Percentiles rank a stretch among this genome's conserved stretches.
Conservation (phyloP, 805 yeast genomes). For the Teunomyces lycoperdinae region DNA sequence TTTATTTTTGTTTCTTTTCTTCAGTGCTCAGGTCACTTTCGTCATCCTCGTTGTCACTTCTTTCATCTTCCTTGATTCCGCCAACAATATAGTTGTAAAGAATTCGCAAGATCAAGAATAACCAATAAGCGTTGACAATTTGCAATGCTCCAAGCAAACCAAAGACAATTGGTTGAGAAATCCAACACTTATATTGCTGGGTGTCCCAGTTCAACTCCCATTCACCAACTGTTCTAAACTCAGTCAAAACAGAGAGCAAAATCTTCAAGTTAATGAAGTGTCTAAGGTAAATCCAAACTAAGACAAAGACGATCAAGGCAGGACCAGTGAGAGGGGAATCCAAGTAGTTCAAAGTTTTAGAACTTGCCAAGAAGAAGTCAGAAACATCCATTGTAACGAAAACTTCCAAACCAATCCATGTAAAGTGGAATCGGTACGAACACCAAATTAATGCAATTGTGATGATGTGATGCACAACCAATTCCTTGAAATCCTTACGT, state of each 20-base stretch:
- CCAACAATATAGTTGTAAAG: slow-evolving; percentile 59
- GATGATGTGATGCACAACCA: slow-evolving; percentile 89
- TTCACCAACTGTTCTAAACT: slow-evolving; percentile 82
- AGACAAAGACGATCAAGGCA: slow-evolving; percentile 65
- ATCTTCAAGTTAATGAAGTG: slow-evolving; percentile 81
- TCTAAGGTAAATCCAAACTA: slow-evolving; percentile 83
- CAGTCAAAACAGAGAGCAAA: slow-evolving; percentile 81
- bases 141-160: slow-evolving; percentile 75
- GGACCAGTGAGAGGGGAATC: slow-evolving; percentile 63
- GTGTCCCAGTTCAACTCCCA: slow-evolving; percentile 78
- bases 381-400: slow-evolving; percentile 96
- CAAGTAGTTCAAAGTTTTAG: slow-evolving; percentile 85
- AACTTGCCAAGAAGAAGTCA: slow-evolving; percentile 79
- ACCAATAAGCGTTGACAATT: slow-evolving; percentile 85
- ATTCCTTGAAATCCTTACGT: slow-evolving; percentile 87
- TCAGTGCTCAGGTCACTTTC: slow-evolving; percentile 32
- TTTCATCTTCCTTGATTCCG: slow-evolving; percentile 70
- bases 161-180: slow-evolving; percentile 89
- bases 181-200: slow-evolving; percentile 95
- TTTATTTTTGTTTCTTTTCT: slow-evolving; percentile 15
- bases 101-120: slow-evolving; percentile 75
- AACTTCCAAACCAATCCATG: slow-evolving; percentile 90
- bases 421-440: slow-evolving; percentile 91
- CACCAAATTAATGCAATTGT: slow-evolving; percentile 84
- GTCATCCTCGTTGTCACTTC: slow-evolving; percentile 76